Conservation (phyloP, 176 grass and related monocot genomes). For the Hsuehochloa calcarea region DNA sequence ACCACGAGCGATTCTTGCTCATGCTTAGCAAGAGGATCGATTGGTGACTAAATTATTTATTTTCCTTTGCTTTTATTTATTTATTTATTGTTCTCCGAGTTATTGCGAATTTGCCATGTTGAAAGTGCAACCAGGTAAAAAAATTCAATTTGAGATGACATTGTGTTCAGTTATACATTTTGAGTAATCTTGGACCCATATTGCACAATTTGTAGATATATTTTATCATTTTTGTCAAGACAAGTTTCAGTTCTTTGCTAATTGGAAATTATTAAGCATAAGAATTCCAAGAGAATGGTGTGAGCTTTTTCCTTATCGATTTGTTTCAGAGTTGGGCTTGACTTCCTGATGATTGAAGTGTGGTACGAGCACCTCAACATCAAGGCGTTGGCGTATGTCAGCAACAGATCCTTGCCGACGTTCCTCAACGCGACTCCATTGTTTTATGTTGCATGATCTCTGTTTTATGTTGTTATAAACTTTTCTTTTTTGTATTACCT, state of each 20-base stretch:
- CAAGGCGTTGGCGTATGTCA: constrained; percentile 42
- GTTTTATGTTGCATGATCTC: background rate
- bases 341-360: constrained; percentile 55
- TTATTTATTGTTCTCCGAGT: background rate
- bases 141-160: background rate
- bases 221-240: background rate
- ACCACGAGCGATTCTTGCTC: constrained; percentile 62
- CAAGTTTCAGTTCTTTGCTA: background rate
- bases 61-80: background rate
- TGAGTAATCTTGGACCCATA: background rate
- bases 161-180: background rate
- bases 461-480: background rate
- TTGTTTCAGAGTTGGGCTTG: constrained; percentile 51
- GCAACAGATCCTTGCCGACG: constrained; percentile 53
- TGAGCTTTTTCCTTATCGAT: background rate
- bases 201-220: too few relatives aligned
- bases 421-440: constrained; percentile 46
- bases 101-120: background rate
- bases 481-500: background rate
- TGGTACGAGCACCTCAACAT: constrained; percentile 56
- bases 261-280: background rate
- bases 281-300: background rate
- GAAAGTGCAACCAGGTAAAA: background rate
- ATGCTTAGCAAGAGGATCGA: constrained; percentile 53
- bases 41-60: background rate